Evolutionary conservation across 1,139 yeast genomes (phyloP).

Genomic region (Geotrichum cucujoidarum): DNA sequence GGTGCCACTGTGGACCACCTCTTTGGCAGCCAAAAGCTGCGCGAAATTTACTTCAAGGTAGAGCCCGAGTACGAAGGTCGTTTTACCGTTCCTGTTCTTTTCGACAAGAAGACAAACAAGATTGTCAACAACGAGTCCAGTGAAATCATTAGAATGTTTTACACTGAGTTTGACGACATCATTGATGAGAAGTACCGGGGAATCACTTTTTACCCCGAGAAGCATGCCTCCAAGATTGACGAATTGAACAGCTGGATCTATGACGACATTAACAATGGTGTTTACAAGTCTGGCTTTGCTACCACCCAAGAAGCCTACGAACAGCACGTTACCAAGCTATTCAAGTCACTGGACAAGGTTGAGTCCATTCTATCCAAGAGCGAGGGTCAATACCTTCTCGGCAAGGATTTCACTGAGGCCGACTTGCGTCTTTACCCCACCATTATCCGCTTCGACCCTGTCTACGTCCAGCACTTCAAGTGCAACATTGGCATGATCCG

Average conservation of each 20-base stretch:
- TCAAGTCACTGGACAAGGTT: slow-evolving; percentile 66
- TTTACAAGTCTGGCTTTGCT: slow-evolving; percentile 90
- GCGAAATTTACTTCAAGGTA: slow-evolving; percentile 70
- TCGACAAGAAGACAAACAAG: slow-evolving; percentile 78
- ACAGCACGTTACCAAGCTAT: slow-evolving; percentile 59
- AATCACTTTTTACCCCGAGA: slow-evolving; percentile 61
- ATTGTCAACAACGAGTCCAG: slow-evolving; percentile 88
- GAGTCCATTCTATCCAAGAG: slow-evolving; percentile 59
- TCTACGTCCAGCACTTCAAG: slow-evolving; percentile 91
- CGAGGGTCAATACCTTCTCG: slow-evolving; percentile 45
- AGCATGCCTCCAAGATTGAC: slow-evolving; percentile 55
- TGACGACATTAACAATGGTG: slow-evolving; percentile 85
- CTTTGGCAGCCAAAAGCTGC: slow-evolving; percentile 56
- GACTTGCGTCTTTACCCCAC: slow-evolving; percentile 83
- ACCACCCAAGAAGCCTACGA: slow-evolving; percentile 80
- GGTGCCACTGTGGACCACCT: slow-evolving; percentile 65
- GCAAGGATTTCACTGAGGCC: slow-evolving; percentile 75
- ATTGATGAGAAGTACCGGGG: slow-evolving; percentile 47
- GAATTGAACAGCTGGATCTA: slow-evolving; percentile 81
- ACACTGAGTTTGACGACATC: slow-evolving; percentile 58
- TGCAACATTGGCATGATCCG: slow-evolving; percentile 83
- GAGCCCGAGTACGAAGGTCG: slow-evolving; percentile 73
- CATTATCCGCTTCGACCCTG: slow-evolving; percentile 82
- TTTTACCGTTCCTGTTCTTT: slow-evolving; percentile 86
- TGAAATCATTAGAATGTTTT: slow-evolving; percentile 80